These are phyloP conservation scores for Ophiostoma quercus DNA, from an alignment of 2,329 filamentous ascomycete species.

Conservation along the genomic window DNA sequence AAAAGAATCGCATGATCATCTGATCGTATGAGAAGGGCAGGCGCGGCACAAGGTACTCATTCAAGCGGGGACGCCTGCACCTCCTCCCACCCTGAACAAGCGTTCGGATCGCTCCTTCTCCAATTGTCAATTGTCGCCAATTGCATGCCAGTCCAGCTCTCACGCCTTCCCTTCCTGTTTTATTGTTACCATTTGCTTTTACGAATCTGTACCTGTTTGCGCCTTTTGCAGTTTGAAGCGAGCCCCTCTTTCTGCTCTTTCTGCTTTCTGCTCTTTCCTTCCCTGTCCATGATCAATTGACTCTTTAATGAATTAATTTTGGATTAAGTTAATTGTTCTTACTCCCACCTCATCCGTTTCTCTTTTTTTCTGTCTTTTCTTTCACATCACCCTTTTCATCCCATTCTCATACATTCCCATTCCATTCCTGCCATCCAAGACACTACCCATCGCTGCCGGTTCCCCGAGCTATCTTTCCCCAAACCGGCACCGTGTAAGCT, in stretches of 20 bases:
- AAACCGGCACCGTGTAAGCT: conserved; percentile 9
- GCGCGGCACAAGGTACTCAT: conserved; percentile 1
- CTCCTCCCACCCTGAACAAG: background rate
- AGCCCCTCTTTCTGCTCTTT: background rate
- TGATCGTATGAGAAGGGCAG: conserved; percentile 14
- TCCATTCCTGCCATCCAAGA: background rate
- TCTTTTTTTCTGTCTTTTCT: background rate
- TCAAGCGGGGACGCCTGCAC: conserved; percentile 9
- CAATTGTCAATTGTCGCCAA: conserved; percentile 10
- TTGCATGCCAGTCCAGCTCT: background rate
- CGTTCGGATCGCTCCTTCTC: conserved; percentile 11
- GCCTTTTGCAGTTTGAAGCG: background rate
- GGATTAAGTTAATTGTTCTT: background rate
- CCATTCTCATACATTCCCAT: background rate
- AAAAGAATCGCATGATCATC: conserved; percentile 13
- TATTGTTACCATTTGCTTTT: background rate
- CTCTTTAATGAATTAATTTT: background rate
- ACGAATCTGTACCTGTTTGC: conserved; percentile 4
- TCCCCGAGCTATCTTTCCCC: conserved; percentile 6
- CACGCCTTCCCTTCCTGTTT: background rate
- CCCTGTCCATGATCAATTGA: background rate
- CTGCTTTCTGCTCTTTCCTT: background rate
- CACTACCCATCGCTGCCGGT: background rate
- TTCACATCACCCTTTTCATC: background rate
- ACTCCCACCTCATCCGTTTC: background rate